Base-by-base conservation (phyloP, 148 eudicot species). In the Chenopodium suecicum region DNA sequence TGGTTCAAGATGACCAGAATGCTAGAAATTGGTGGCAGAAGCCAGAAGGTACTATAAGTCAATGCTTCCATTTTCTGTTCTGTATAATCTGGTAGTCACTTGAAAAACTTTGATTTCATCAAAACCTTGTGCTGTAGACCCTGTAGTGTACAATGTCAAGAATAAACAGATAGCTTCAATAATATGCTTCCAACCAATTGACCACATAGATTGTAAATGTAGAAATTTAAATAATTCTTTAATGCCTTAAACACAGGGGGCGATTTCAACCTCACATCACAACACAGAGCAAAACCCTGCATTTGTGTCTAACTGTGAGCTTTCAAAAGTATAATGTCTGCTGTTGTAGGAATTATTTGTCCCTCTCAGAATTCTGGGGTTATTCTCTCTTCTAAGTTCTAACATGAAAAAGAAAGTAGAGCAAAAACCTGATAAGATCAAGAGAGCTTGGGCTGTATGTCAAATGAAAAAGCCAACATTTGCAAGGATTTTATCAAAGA, bases 11-110 rank as follows among this genome's bases (percentile, higher is more conserved):
- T 79, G 99, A 96, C 79, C 87, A 86, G 64, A 86, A 68, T 89
- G 98, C 92, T 56, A 88, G 95, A 79, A 96, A 94, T 82, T 96
- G 98, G 99, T 89, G 99, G 99, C 88, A 86, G 27, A 96, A 96
- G 99, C 98, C 88, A 86, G 27, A 96, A 96, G 99, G 99, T 96
- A 90, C 32, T 68, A 47, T 47, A 71, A 29, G 70, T 64, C 64
- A 78, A 44, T 83, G 25, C 69, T 31, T 29, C 72, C 25, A 47
- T 25, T 64, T 22, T 32, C 52, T n/a, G 64, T 13, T 47, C 70
- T 34, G 31, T 56, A 54, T 20, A 71, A 27, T 60, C 5, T 78
- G 34, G 14, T 54, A 20, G 44, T 66, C 9, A 2, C 64, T 9
- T 37, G 41, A 37, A 25, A 7, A 60, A 7, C 52, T 48, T 48